phyloP scores from a whole-genome alignment of 1,284 basidiomycete genomes.

The Pseudozyma thailandica region DNA sequence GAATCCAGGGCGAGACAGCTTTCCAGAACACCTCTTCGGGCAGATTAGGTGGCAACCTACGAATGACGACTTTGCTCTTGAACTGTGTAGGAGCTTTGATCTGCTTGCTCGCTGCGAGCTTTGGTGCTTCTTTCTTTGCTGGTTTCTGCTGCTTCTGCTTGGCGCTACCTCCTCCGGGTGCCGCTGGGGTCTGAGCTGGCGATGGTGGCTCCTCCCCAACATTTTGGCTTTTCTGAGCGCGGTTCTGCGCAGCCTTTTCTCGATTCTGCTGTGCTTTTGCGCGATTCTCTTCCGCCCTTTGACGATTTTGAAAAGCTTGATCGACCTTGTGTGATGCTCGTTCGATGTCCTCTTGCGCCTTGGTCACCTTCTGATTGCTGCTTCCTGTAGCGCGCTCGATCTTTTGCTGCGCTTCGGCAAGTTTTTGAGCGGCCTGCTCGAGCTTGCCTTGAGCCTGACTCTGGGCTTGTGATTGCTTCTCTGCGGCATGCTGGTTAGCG shows the following conservation, averaged over 20 bases:
- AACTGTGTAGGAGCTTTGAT: conserved; percentile 14
- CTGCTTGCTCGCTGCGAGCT: conserved; percentile 8
- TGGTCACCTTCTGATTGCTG: too few relatives aligned
- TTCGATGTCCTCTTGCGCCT: too few relatives aligned
- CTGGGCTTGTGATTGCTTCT: not conserved
- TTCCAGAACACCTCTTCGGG: conserved; percentile 94
- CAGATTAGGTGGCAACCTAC: conserved; percentile 87
- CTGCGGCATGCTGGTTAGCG: not conserved
- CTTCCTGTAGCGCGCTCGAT: too few relatives aligned
- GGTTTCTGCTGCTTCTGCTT: conserved; percentile 22
- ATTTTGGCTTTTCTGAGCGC: conserved; percentile 5
- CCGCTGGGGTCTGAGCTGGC: not conserved
- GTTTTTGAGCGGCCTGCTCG: not conserved
- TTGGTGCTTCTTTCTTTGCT: conserved; percentile 15
- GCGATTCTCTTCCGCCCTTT: conserved; percentile 11
- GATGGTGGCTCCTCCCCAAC: not conserved
- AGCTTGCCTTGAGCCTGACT: not conserved
- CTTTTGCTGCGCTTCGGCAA: not conserved
- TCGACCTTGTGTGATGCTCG: not conserved
- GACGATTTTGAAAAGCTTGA: not conserved
- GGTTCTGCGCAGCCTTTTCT: conserved; percentile 17
- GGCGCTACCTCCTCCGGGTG: not conserved
- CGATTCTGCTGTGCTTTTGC: conserved; percentile 21
- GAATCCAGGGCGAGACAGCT: conserved; percentile 84
- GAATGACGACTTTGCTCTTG: conserved; percentile 85